These are phyloP conservation scores for Lentinula edodes DNA, from an alignment of 768 basidiomycete genomes.

Conservation along the genomic window DNA sequence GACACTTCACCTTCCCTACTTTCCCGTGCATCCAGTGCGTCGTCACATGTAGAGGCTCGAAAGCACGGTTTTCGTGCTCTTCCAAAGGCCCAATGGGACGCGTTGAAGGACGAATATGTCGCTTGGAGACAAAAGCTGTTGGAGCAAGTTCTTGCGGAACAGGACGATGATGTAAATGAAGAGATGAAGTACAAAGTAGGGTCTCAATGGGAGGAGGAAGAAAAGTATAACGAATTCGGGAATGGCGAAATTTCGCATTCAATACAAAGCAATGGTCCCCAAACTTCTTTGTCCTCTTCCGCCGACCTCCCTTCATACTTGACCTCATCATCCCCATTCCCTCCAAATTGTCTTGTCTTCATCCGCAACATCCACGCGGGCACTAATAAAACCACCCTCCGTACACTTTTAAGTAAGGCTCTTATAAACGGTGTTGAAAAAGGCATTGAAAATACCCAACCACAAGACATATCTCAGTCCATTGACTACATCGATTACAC, in stretches of 20 bases:
- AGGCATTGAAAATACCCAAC: background rate
- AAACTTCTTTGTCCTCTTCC: background rate
- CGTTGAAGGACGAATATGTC: conserved; percentile 66
- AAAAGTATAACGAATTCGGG: background rate
- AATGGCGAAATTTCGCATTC: background rate
- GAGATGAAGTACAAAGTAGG: conserved; percentile 10
- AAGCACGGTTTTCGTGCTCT: conserved; percentile 58
- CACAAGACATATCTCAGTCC: conserved; percentile 5
- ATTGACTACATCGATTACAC: conserved; percentile 73
- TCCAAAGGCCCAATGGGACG: conserved; percentile 56
- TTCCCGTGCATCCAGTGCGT: background rate
- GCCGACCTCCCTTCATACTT: background rate
- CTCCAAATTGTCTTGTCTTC: conserved; percentile 63
- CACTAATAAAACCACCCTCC: conserved; percentile 80
- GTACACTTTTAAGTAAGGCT: conserved; percentile 45
- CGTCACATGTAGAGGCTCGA: conserved; percentile 30
- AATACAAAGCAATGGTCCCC: background rate
- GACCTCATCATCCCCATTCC: conserved; percentile 18
- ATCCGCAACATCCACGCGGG: conserved; percentile 64
- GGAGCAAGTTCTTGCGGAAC: conserved; percentile 26
- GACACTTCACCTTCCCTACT: background rate
- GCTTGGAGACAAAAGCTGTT: conserved; percentile 52
- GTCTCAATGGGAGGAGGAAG: background rate
- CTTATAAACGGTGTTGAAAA: conserved; percentile 17
- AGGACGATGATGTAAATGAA: conserved; percentile 20